Base-by-base conservation (phyloP, 495 filamentous ascomycete genomes). In the Podospora tetraspora region DNA sequence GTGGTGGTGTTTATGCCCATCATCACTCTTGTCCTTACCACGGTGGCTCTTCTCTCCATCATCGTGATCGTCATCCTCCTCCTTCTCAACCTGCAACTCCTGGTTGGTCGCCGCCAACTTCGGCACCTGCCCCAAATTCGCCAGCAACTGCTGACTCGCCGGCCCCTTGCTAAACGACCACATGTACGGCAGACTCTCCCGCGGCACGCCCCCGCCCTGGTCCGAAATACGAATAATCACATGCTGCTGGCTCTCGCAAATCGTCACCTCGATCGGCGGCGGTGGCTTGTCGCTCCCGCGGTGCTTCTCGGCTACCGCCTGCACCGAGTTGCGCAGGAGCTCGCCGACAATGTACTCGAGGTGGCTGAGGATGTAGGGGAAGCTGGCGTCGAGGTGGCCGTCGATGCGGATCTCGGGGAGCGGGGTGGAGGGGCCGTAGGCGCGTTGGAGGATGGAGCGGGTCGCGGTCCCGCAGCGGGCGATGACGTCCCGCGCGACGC, bases 261-360 rank as follows among this genome's bases (percentile, higher is more conserved):
- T 90, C 19, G 96, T 89, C 27, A 99, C 91, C 69, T 96, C 89
- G 72, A 99, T 95, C 4, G 94, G 92, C 0, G 93, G 91, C 8
- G 90, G 89, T 0, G 79, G 75, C 4, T 72, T 60, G 64, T 73
- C 66, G 7, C 66, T 64, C 9, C 59, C 62, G 0, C 70, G 72
- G 66, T 82, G 79, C 72, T 87, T 87, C 72, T 97, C 95, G 52
- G 93, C 88, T 4, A 94, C 89, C 24, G 93, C 94, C 77, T 98
- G 93, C 25, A 99, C 89, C 0, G 92, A 94, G 79, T 99, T 99
- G 66, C 95, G 89, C 21, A 99, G 84, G 12, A 99, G 88, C 78
- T 99, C 95, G 43, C 95, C 93, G 66, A 98, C 86, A 72, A 98
- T 97, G 75, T 98, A 99, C 79, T 99, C 93, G 62, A 99, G 83